Conservation (phyloP, 2,329 filamentous ascomycete genomes). For the Xylariaceae sp. region DNA sequence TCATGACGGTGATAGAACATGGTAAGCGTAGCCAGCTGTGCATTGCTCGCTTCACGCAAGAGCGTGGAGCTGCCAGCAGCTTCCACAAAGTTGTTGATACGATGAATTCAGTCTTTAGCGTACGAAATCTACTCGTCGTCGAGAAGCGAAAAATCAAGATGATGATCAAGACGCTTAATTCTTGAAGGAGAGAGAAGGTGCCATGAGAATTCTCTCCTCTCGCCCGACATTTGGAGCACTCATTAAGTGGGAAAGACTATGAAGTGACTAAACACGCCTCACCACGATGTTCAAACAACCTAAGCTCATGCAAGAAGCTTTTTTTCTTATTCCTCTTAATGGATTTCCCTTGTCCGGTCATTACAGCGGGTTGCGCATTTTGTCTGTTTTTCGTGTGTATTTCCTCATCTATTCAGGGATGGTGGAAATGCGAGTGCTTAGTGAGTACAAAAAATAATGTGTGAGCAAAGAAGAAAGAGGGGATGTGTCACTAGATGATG, state of each 20-base stretch:
- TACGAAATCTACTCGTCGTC: constrained; percentile 69
- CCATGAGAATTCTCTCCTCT: neutral
- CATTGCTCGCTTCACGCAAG: constrained; percentile 85
- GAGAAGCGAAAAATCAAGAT: constrained; percentile 71
- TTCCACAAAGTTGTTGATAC: constrained; percentile 85
- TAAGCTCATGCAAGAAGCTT: neutral
- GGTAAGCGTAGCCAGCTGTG: constrained; percentile 77
- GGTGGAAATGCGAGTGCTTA: neutral
- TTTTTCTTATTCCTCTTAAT: constrained; percentile 1
- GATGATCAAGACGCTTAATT: constrained; percentile 73
- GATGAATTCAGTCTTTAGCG: constrained; percentile 70
- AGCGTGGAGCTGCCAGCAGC: constrained; percentile 87
- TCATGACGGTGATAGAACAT: constrained; percentile 89
- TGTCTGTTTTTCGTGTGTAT: neutral
- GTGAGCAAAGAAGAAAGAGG: neutral
- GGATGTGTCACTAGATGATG: constrained; percentile 5
- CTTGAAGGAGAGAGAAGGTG: constrained; percentile 41
- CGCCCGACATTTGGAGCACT: neutral
- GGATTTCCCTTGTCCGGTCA: neutral
- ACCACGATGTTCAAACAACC: too few species aligned
- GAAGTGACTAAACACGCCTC: too few species aligned
- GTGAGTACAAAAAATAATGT: neutral
- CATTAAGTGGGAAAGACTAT: neutral
- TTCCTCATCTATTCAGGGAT: neutral
- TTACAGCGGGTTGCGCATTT: neutral